These are phyloP conservation scores for Fomitopsis serialis DNA, from an alignment of 768 basidiomycete species.

Conservation along the genomic window DNA sequence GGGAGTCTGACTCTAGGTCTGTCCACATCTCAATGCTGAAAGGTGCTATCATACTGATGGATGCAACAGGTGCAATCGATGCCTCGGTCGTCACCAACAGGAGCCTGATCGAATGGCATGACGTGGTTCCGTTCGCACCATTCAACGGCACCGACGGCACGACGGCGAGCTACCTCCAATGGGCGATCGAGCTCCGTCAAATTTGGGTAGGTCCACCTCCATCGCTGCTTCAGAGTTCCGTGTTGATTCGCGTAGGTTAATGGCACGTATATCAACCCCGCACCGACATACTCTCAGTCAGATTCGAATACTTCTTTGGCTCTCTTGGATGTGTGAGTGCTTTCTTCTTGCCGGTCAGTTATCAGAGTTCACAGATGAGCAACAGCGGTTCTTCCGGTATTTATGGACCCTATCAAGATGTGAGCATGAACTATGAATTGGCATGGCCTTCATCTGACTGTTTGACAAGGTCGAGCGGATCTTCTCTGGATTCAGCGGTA, in stretches of 20 bases:
- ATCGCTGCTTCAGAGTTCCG: not conserved
- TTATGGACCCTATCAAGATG: constrained; percentile 76
- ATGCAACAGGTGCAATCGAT: constrained; percentile 71
- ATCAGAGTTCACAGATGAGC: not conserved
- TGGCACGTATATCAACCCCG: constrained; percentile 42
- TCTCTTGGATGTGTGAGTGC: constrained; percentile 65
- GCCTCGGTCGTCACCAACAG: constrained; percentile 57
- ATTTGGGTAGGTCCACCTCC: constrained; percentile 41
- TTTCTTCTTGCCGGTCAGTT: not conserved
- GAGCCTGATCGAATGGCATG: constrained; percentile 64
- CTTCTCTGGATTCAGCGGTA: constrained; percentile 51
- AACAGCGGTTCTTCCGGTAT: constrained; percentile 64
- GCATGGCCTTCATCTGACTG: constrained; percentile 1
- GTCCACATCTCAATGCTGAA: constrained; percentile 7
- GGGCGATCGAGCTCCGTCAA: constrained; percentile 57
- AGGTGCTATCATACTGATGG: not conserved
- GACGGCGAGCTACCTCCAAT: constrained; percentile 67
- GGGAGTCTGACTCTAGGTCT: constrained; percentile 65
- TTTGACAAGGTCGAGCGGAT: constrained; percentile 55
- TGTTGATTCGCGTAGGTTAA: constrained; percentile 42
- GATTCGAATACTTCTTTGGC: constrained; percentile 57
- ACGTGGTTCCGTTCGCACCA: constrained; percentile 70
- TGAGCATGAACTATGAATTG: constrained; percentile 25
- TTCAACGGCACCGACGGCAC: constrained; percentile 45
- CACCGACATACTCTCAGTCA: constrained; percentile 58